phyloP scores from a whole-genome alignment of 495 filamentous ascomycete species.

The Xylaria flabelliformis region DNA sequence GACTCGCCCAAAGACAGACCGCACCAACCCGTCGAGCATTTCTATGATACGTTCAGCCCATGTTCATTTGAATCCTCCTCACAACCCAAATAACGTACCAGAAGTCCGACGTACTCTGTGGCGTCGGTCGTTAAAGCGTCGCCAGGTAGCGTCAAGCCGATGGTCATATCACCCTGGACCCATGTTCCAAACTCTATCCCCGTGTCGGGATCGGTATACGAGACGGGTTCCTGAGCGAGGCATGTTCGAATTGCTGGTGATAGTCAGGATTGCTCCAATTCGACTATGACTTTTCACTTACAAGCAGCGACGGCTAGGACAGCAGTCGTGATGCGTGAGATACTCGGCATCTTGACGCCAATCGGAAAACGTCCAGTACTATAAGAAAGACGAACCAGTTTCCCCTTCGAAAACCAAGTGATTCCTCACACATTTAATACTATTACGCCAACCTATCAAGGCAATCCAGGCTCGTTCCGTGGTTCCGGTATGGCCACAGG shows the following conservation, averaged over 20 bases:
- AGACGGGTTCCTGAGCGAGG: constrained; percentile 36
- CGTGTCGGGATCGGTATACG: constrained; percentile 49
- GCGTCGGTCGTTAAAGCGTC: constrained; percentile 57
- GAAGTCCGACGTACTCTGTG: constrained; percentile 64
- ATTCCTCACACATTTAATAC: constrained; percentile 38
- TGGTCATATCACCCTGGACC: constrained; percentile 49
- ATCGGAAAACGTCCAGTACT: constrained; percentile 40
- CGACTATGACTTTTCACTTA: constrained; percentile 25
- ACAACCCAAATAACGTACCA: constrained; percentile 45
- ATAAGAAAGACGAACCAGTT: constrained; percentile 28
- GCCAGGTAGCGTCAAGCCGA: constrained; percentile 62
- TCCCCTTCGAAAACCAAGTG: constrained; percentile 25
- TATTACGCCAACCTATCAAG: constrained; percentile 27
- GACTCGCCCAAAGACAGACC: constrained; percentile 59
- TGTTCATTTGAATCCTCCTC: background rate
- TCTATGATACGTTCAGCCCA: constrained; percentile 27
- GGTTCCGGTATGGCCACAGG: constrained; percentile 33
- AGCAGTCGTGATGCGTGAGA: constrained; percentile 41
- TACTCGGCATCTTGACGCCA: constrained; percentile 40
- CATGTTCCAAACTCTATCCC: constrained; percentile 55
- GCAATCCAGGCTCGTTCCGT: constrained; percentile 35
- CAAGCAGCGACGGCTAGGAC: constrained; percentile 38
- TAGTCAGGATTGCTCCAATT: constrained; percentile 27
- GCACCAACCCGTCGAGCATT: constrained; percentile 59
- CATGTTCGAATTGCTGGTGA: constrained; percentile 33